Conservation (phyloP, 495 filamentous ascomycete genomes). For the Poronia punctata region DNA sequence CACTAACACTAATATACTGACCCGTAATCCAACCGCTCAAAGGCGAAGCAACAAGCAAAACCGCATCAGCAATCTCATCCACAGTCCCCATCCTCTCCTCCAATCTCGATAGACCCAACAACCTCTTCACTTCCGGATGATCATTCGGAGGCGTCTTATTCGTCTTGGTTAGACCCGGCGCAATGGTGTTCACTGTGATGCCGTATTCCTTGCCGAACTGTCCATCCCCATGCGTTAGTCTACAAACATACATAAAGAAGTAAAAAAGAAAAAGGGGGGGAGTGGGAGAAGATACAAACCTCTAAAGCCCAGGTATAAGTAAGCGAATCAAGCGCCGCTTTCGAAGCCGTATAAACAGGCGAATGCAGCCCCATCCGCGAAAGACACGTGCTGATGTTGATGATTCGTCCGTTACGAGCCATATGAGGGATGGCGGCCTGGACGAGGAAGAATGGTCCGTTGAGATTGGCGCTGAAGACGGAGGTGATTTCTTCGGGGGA, state of each 20-base stretch:
- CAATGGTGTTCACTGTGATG: constrained; percentile 20
- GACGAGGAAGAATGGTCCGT: constrained; percentile 24
- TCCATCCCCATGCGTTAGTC: neutral
- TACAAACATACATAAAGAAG: constrained; percentile 1
- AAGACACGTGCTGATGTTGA: constrained; percentile 21
- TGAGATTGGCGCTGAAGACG: constrained; percentile 21
- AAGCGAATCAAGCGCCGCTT: constrained; percentile 17
- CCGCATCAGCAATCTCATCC: constrained; percentile 40
- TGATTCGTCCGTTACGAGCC: constrained; percentile 31
- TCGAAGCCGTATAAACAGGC: constrained; percentile 14
- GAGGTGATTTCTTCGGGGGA: constrained; percentile 12
- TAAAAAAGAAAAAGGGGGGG: neutral
- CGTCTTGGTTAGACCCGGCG: constrained; percentile 14
- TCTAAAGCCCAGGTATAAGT: constrained; percentile 16
- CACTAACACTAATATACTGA: constrained; percentile 40
- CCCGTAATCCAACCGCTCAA: constrained; percentile 44
- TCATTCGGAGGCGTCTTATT: constrained; percentile 11
- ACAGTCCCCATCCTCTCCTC: constrained; percentile 27
- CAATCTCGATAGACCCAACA: constrained; percentile 8
- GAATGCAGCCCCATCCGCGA: constrained; percentile 7
- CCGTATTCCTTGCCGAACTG: constrained; percentile 12
- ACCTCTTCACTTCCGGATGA: constrained; percentile 2
- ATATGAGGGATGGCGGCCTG: constrained; percentile 28
- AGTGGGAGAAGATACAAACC: too few relatives aligned
- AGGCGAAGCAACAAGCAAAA: constrained; percentile 36